phyloP scores from a whole-genome alignment of 116 monocot genomes.

The Dioscorea cayenensis region DNA sequence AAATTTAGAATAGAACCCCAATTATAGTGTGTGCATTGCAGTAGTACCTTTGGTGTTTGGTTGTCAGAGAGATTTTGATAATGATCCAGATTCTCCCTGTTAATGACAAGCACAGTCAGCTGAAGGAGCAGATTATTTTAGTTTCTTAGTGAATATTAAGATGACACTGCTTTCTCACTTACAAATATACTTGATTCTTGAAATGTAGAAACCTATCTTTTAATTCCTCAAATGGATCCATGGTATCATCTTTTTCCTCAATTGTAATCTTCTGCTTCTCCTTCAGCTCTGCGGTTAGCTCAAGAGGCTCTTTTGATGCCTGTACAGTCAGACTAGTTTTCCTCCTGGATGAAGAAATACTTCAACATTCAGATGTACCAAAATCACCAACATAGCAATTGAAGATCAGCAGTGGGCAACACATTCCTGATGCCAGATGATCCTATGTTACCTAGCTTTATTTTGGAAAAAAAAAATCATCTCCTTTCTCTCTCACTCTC shows the following conservation, averaged over 20 bases:
- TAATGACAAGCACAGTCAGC: slow-evolving; percentile 15
- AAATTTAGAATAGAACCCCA: neutral
- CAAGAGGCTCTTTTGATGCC: slow-evolving; percentile 38
- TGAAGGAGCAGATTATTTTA: neutral
- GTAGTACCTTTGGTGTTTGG: slow-evolving; percentile 80
- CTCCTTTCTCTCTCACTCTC: no score
- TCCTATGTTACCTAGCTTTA: neutral
- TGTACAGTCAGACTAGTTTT: slow-evolving; percentile 16
- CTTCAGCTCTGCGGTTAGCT: slow-evolving; percentile 24
- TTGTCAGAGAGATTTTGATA: slow-evolving; percentile 70
- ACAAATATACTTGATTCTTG: slow-evolving; percentile 56
- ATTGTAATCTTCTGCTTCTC: slow-evolving; percentile 21
- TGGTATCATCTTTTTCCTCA: slow-evolving; percentile 17
- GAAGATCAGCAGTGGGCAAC: neutral
- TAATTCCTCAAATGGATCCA: slow-evolving; percentile 54
- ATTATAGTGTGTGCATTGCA: neutral
- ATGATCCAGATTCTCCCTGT: slow-evolving; percentile 63
- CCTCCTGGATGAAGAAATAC: slow-evolving; percentile 15
- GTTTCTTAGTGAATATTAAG: neutral
- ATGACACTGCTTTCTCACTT: slow-evolving; percentile 24
- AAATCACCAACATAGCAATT: neutral
- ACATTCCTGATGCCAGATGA: neutral
- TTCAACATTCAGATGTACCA: neutral
- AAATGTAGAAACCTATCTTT: slow-evolving; percentile 58
- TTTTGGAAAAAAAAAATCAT: neutral